A percentile compares a stretch with the other conserved stretches of the same genome.
Evolutionary conservation across 2,329 filamentous ascomycete species (phyloP).

Genomic region (Colletotrichum sp.): DNA sequence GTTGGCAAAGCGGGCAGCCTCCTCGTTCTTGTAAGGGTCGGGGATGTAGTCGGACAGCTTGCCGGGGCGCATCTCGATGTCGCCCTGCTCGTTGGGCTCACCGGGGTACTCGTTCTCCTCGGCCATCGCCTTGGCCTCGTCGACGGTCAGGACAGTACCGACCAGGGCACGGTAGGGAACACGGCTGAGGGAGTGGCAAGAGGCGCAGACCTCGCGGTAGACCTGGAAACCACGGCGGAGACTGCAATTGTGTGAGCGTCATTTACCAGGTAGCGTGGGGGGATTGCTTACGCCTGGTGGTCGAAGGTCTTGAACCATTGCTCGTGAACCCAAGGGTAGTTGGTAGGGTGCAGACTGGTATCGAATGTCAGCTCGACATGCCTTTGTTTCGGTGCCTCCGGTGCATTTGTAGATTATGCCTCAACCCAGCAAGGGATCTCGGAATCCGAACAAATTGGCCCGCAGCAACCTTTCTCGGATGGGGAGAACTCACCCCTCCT

Average conservation of each 20-base stretch:
- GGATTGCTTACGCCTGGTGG: constrained; percentile 81
- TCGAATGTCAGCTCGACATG: not conserved
- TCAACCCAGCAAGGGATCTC: constrained; percentile 12
- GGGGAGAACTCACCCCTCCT: constrained; percentile 87
- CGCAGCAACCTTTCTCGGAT: constrained; percentile 4
- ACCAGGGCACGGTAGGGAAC: constrained; percentile 93
- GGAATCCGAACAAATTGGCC: not conserved
- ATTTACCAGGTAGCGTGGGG: not conserved
- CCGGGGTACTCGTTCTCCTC: constrained; percentile 99
- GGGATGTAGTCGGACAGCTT: constrained; percentile 99
- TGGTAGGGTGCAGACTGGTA: constrained; percentile 82
- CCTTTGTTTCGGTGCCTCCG: constrained; percentile 2
- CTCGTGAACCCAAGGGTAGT: constrained; percentile 95
- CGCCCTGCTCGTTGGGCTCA: constrained; percentile 96
- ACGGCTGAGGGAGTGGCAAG: constrained; percentile 95
- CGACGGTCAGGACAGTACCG: constrained; percentile 90
- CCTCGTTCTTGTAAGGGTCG: constrained; percentile 96
- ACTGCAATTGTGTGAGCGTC: constrained; percentile 50
- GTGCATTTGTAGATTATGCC: constrained; percentile 20
- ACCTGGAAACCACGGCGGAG: constrained; percentile 99
- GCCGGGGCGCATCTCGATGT: constrained; percentile 97
- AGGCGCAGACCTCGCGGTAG: constrained; percentile 97
- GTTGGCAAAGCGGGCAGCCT: constrained; percentile 97
- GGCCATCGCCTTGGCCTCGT: constrained; percentile 96
- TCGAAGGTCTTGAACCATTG: constrained; percentile 96